Conservation (phyloP, 108 stramenopile genomes). For the Fragilaria radians region DNA sequence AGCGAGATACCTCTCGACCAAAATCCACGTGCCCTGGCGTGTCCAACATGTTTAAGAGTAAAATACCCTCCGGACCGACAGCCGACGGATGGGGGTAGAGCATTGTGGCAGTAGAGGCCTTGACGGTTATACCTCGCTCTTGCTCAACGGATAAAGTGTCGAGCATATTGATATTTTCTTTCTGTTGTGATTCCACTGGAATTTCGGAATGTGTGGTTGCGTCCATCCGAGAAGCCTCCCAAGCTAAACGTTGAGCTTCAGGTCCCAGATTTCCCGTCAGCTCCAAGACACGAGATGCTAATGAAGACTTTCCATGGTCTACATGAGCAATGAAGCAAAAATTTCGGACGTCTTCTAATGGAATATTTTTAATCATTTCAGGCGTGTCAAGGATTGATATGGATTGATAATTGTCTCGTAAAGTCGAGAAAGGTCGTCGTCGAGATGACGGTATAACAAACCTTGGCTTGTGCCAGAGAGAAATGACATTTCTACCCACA, state of each 20-base stretch:
- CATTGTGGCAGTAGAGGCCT: conserved; percentile 96
- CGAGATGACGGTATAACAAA: not conserved
- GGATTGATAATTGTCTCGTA: not conserved
- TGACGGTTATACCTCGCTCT: conserved; percentile 97
- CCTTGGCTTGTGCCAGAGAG: not conserved
- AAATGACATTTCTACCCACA: no score
- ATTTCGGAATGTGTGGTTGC: not conserved
- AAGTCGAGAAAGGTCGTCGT: not conserved
- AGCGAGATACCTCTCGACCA: conserved; percentile 87
- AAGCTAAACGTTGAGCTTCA: conserved; percentile 53
- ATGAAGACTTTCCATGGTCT: conserved; percentile 90
- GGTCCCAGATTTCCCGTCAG: conserved; percentile 77
- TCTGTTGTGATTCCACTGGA: conserved; percentile 20
- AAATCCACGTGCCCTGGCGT: conserved; percentile 98
- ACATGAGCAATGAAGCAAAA: conserved; percentile 87
- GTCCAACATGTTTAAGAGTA: conserved; percentile 92
- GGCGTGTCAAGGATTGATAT: conserved; percentile 58
- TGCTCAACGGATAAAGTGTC: conserved; percentile 94
- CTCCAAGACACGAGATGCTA: conserved; percentile 79
- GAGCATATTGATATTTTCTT: conserved; percentile 87
- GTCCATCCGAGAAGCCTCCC: conserved; percentile 15
- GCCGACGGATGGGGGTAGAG: conserved; percentile 79
- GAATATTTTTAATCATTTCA: conserved; percentile 55
- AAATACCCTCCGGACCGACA: conserved; percentile 48
- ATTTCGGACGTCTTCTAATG: conserved; percentile 71